These are phyloP conservation scores for Sphagnum fallax DNA, from an alignment of 228 moss, liverwort and hornwort genomes.

Conservation along the genomic window DNA sequence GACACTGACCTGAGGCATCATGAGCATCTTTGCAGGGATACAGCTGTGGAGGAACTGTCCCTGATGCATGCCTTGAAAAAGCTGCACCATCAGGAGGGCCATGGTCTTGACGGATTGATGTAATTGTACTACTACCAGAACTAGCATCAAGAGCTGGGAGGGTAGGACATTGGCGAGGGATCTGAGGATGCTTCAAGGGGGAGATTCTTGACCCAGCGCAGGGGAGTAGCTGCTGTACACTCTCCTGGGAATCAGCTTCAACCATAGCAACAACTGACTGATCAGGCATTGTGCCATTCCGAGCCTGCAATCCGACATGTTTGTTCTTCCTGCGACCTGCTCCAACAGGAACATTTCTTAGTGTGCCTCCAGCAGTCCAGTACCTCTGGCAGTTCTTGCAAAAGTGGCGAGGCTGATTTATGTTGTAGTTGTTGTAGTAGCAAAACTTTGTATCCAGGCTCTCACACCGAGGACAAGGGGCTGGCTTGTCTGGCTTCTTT, in stretches of 20 bases:
- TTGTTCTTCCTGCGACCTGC: constrained; percentile 40
- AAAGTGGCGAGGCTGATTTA: constrained; percentile 37
- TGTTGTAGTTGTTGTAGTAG: constrained; percentile 45
- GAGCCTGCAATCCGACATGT: constrained; percentile 25
- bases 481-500: constrained; percentile 30
- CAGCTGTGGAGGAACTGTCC: not conserved
- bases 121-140: not conserved
- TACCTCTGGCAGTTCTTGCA: constrained; percentile 41
- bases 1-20: not conserved
- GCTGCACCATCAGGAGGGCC: not conserved
- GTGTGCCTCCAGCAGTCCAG: constrained; percentile 41
- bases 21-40: not conserved
- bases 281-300: constrained; percentile 11
- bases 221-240: constrained; percentile 2
- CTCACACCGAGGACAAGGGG: constrained; percentile 32
- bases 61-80: not conserved
- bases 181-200: constrained; percentile 1
- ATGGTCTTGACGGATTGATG: not conserved
- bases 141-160: constrained; percentile 8
- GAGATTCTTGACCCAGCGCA: not conserved
- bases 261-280: constrained; percentile 3
- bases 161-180: constrained; percentile 5
- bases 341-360: constrained; percentile 35
- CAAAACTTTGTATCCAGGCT: constrained; percentile 41
- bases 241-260: constrained; percentile 12